These are phyloP conservation scores for Globisporangium solare DNA, from an alignment of 352 stramenopile genomes.

Conservation along the genomic window DNA sequence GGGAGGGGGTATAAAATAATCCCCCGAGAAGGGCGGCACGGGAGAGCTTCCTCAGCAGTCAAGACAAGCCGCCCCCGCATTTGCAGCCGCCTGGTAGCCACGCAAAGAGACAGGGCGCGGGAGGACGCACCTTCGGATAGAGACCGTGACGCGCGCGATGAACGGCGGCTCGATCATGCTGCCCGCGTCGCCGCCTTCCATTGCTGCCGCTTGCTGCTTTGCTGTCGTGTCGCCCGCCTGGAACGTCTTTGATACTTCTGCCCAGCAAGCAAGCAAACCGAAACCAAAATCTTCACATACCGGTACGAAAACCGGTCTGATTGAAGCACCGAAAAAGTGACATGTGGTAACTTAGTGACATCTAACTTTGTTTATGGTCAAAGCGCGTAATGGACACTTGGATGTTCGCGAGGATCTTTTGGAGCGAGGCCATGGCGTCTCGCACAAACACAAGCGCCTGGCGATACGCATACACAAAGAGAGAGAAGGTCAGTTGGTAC, in stretches of 20 bases:
- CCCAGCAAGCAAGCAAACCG: neutral
- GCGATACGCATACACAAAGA: neutral
- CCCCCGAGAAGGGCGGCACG: neutral
- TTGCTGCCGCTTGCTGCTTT: neutral
- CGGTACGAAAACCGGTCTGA: neutral
- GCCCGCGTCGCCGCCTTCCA: slow-evolving; percentile 37
- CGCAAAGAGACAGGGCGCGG: neutral
- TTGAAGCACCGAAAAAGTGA: neutral
- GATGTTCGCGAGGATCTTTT: slow-evolving; percentile 42
- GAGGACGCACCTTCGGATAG: slow-evolving; percentile 65
- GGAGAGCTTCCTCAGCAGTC: neutral
- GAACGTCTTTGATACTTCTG: neutral
- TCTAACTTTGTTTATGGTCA: slow-evolving; percentile 21
- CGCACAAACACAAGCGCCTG: slow-evolving; percentile 31
- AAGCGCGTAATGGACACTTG: slow-evolving; percentile 34
- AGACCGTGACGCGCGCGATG: slow-evolving; percentile 68
- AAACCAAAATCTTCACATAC: neutral
- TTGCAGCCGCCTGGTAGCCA: neutral
- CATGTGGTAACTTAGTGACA: neutral
- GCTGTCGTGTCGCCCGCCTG: neutral
- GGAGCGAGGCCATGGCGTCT: slow-evolving; percentile 35
- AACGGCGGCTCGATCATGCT: slow-evolving; percentile 75
- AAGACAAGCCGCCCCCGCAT: neutral
- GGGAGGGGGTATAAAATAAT: neutral
- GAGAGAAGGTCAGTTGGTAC: neutral